Evolutionary conservation across 306 rosid species (phyloP), one percentile per base, ranked within the genome.

Genomic region (Cucumis cinereus): DNA sequence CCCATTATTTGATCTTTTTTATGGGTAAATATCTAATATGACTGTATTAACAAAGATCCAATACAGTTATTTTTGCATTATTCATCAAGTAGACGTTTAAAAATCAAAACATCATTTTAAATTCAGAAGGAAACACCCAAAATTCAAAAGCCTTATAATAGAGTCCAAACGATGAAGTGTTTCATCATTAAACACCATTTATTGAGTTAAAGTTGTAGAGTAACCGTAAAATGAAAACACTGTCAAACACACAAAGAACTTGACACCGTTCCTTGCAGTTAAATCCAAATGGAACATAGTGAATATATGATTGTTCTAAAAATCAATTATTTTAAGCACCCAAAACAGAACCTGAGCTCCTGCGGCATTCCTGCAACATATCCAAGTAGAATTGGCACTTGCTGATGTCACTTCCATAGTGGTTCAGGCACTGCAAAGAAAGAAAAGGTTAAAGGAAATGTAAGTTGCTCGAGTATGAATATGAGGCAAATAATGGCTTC

Each of bases 361-460:
- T 89, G 80, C 88, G 87, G 87, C 97, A 93, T 79, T 91, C 92
- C 1, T 92, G 82, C 58, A 93, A 83, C 96, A 91, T 89, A 69
- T 93, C 98, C 88, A 93, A 89, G 92, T 93, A 93, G 78, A 91
- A 93, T 83, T 91, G 98, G 80, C 98, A 93, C 89, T 86, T 93
- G 89, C 96, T 86, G 28, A 93, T 86, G 58, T 93, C 98, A 77
- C 78, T 88, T 55, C 92, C 97, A 10, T 81, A 89, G 80, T 62
- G 53, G 84, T 75, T 93, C 77, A 93, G 54, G 80, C 98, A 93
- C 98, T 93, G 89, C 91, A 17, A 72, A 13, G 12, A 8, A 26
- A 49, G 1, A 8, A 70, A 8, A 70, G 8, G 6, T 8, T 1
- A 4, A 15, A 33, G 45, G 19, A 36, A 19, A 36, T 35, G 49